Evolutionary conservation across 2,329 filamentous ascomycete species (phyloP), one percentile per base, ranked within the genome.

Genomic region (Aspergillus tubingensis): DNA sequence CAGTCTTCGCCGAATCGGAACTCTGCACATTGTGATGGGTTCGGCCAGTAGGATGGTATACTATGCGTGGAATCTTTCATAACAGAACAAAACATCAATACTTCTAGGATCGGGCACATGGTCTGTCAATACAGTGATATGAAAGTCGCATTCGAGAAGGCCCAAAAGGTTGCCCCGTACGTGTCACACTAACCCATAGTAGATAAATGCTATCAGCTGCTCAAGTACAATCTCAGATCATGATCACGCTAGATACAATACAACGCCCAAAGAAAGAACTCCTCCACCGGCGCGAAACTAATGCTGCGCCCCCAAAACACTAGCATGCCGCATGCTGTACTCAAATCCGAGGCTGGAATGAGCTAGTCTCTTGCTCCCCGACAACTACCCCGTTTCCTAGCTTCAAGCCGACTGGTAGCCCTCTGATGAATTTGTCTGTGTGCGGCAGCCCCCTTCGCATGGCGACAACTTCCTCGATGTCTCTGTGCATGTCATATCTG

Each of bases 401-500:
- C 58, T 81, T 72, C 61, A 84, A 60, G 0, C 82, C 82, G 7
- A 83, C 54, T 0, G 82, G 82, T 17, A 84, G 64, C 0, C 82
- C 82, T 5, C 72, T 72, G 0, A 79, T 64, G 44, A 74, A 84
- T 38, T 75, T 77, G 7, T 71, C 76, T 0, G 66, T 64, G 43
- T 77, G 84, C 3, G 66, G 51, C 1, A 56, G 39, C 3, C 68
- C 70, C 5, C 60, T 64, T 60, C 66, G 63, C 3, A 32, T 50
- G 0, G 80, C 79, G 15, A 83, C 65, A 61, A 76, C 76, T 70
- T 85, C 80, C 57, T 84, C 82, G 8, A 86, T 73, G 61, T 86
- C 83, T 56, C 77, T 78, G 67, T 84, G 81, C 83, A 87, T 85
- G 66, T 87, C 83, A 63, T 87, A 87, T 13, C 82, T 84, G 47